Evolutionary conservation across 768 basidiomycete species (phyloP), one percentile per base, ranked within the genome.

Genomic region (Pisolithus microcarpus): DNA sequence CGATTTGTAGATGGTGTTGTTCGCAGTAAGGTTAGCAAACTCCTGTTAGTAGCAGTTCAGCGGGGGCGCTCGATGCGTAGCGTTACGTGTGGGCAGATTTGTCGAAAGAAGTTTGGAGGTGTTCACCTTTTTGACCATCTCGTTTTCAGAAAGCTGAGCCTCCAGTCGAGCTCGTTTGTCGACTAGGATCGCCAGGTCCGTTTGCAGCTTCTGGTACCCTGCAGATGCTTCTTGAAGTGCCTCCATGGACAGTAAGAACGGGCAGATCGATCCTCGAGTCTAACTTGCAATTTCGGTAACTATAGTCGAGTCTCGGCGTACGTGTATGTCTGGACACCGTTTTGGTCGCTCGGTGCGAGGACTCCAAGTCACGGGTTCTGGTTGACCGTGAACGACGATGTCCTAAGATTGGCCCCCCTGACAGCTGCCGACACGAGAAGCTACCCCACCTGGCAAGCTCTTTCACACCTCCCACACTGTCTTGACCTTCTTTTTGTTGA

Each of bases 81-180:
- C 11, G 34, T 34, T 15, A 34, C 34, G 4, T 34, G 34, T 34
- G 34, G 34, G 13, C 13, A 13, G 34, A 34, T 34, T 34, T 34
- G 11, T 34, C 34, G 34, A 15, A 34, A 34, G 34, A 15, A 34
- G 13, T 5, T 13, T n/a, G n/a, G n/a, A n/a, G n/a, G n/a, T n/a
- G n/a, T n/a, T 18, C 37, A 86, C 94, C 79, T 94, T 90, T 65
- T 91, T 83, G 42, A 97, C 95, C 44, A 83, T 72, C 66, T 96
- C 90, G 68, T 93, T 96, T 71, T 97, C 95, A 6, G 85, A 84
- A 40, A 86, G 70, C 64, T 96, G 93, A 0, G 91, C 83, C 55
- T 95, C 95, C n/a, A 97, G 77, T 49, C 81, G 78, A 59, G 95
- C 91, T 40, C 87, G 76, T 13, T 82, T 84, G 57, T 92, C 90